These are phyloP conservation scores for Aspergillus sp. DNA, from an alignment of 2,329 filamentous ascomycete species.

Conservation along the genomic window DNA sequence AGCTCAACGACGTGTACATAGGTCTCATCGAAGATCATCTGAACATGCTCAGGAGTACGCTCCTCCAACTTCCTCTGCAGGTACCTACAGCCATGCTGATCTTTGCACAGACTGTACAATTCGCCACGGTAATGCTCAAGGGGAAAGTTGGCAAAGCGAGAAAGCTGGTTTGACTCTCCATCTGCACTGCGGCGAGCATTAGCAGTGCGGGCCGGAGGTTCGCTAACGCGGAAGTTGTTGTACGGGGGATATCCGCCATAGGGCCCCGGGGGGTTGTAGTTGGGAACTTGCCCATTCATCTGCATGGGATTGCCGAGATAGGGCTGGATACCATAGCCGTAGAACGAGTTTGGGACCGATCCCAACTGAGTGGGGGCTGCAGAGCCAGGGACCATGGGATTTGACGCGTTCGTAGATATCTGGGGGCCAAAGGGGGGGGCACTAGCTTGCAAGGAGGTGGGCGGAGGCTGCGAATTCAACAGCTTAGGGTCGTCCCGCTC, in stretches of 20 bases:
- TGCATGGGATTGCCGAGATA: conserved; percentile 46
- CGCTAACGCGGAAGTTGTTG: conserved; percentile 52
- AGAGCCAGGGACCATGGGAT: conserved; percentile 18
- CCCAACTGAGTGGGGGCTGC: conserved; percentile 26
- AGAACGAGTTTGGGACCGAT: conserved; percentile 35
- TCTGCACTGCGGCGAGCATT: conserved; percentile 48
- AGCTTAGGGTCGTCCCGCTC: conserved; percentile 41
- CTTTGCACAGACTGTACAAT: conserved; percentile 88
- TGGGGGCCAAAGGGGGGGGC: conserved; percentile 70
- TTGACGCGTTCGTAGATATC: conserved; percentile 33
- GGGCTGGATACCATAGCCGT: conserved; percentile 44
- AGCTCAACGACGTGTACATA: conserved; percentile 90
- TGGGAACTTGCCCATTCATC: conserved; percentile 25
- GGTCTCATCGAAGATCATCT: conserved; percentile 91
- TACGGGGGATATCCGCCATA: conserved; percentile 47
- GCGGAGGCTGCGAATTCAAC: conserved; percentile 50
- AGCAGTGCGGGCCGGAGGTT: conserved; percentile 68
- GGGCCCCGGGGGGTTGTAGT: conserved; percentile 48
- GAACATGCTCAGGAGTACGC: conserved; percentile 69
- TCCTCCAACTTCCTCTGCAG: conserved; percentile 96
- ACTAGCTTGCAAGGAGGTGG: conserved; percentile 69
- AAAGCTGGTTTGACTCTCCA: conserved; percentile 51
- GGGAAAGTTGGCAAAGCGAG: conserved; percentile 73
- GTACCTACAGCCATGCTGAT: conserved; percentile 95
- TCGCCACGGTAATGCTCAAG: conserved; percentile 73